Base-by-base conservation (phyloP, 2,329 filamentous ascomycete species). In the Neofusicoccum sp. region DNA sequence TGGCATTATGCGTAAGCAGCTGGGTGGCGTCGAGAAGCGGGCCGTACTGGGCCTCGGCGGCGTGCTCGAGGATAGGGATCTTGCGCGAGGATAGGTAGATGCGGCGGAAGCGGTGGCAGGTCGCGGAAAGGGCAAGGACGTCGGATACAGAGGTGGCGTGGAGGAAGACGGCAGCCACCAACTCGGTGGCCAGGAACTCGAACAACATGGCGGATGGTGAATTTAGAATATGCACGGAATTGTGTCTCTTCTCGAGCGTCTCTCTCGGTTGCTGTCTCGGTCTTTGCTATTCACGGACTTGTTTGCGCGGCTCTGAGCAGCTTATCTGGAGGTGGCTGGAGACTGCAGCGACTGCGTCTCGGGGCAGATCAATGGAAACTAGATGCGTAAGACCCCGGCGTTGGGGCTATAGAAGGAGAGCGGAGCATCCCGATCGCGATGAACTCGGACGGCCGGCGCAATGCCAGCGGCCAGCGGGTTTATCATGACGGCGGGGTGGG, bases 1-100 rank as follows among this genome's bases (percentile, higher is more conserved):
- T 84, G 41, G 79, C 73, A 65, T 87, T 87, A 68, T 86, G 81
- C 16, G 84, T 87, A 38, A 86, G 74, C 16, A 87, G 73, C 67
- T 86, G 84, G 60, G 83, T 77, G 62, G 84, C 80, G 68, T 86
- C 84, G 61, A 82, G 67, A 12, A 86, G 70, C 2, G 85, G 85
- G 0, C 85, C 84, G 65, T 81, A 84, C 67, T 87, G 81, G 33
- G 73, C 69, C 67, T 86, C 82, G 28, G 81, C 81, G 28, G 79
- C 82, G 54, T 75, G 68, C 62, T 79, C 76, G 58, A 87, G 78
- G 58, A 86, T 83, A 56, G 76, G 67, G 16, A 86, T 75, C 65
- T 82, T 82, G 67, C 82, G 82, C 48, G 82, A 82, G 9, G 79
- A 80, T 16, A 77, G 70, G 65, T 81, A 83, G 63, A 86, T 78